Conservation (phyloP, 345 rosid genomes). For the Excoecaria agallocha region DNA sequence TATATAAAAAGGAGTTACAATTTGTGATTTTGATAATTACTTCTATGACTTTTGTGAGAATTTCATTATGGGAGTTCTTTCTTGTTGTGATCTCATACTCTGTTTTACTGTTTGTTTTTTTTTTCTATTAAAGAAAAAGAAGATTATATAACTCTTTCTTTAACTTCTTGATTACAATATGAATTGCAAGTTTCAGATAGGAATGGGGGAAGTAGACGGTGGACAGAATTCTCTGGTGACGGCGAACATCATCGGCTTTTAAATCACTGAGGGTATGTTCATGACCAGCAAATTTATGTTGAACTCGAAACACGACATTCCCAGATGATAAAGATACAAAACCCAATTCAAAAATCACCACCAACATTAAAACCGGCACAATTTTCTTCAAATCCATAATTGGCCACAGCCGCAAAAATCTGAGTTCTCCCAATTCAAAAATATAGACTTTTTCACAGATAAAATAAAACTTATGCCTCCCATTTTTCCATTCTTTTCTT, state of each 20-base stretch:
- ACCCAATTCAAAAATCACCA: constrained; percentile 27
- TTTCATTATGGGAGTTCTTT: no score
- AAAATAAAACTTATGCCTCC: background rate
- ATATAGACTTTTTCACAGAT: background rate
- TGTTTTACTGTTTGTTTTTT: no score
- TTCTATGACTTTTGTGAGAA: no score
- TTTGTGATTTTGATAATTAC: no score
- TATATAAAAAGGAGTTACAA: no score
- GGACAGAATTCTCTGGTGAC: constrained; percentile 65
- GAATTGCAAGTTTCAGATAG: no score
- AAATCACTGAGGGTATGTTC: constrained; percentile 43
- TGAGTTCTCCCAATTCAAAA: background rate
- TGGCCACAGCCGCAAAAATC: constrained; percentile 10
- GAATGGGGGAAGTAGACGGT: no score
- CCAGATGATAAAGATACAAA: constrained; percentile 15
- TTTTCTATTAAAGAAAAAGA: no score
- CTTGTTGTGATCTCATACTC: no score
- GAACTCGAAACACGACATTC: constrained; percentile 56
- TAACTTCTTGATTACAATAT: no score
- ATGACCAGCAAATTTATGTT: constrained; percentile 57
- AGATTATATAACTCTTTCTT: no score
- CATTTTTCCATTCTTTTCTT: background rate
- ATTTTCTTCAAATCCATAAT: constrained; percentile 38
- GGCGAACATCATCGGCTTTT: constrained; percentile 63
- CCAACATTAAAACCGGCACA: constrained; percentile 25